phyloP scores from a whole-genome alignment of 306 rosid species.

The Prunus persica region Prunus_persica_NCBIv2 NC_034013.1:12529001-12529500 shows the following conservation, averaged over 20 bases:
- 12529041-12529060: not conserved
- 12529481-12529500: not conserved
- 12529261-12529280: not conserved
- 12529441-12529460: not conserved
- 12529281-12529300: not conserved
- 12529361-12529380: not conserved
- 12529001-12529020: not conserved
- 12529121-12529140: conserved; percentile 26
- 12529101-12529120: conserved; percentile 28
- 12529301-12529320: not conserved
- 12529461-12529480: not conserved
- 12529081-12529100: conserved; percentile 26
- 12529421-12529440: not conserved
- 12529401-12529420: not conserved
- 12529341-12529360: not conserved
- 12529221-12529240: conserved; percentile 9
- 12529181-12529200: conserved; percentile 27
- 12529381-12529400: not conserved
- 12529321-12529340: not conserved
- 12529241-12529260: not conserved
- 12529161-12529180: conserved; percentile 28
- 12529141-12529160: conserved; percentile 21
- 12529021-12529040: not conserved
- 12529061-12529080: not conserved
- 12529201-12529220: conserved; percentile 31